Evolutionary conservation across 306 rosid species (phyloP), one percentile per base, ranked within the genome.

Genomic region (Acacia confusa): DNA sequence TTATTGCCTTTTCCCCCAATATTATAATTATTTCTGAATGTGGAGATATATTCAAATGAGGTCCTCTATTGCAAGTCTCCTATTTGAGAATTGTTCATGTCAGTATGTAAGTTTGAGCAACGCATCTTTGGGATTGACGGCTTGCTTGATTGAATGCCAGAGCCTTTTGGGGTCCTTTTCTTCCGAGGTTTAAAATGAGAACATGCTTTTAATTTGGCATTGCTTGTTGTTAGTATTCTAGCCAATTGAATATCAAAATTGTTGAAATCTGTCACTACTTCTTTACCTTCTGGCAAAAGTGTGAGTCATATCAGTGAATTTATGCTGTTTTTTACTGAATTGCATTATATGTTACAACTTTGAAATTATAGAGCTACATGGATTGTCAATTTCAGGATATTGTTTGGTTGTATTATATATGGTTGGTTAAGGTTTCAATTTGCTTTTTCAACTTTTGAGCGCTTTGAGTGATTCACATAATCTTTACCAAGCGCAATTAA

Each of bases 141-240:
- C 64, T 25, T 63, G 40, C 79, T 52, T 71, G 74, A 70, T 77
- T 34, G 77, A 60, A 43, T 76, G 61, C 11, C 50, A 69, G 50
- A 41, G 28, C 61, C 53, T 82, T 69, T 50, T 50, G 47, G 17
- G 19, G 72, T 20, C 27, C 47, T 7, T 67, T 36, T 67, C 63
- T 20, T 65, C 2, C 2, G 73, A n/a, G 19, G 50, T 11, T 15
- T 40, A n/a, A 25, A 32, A n/a, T 4, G 47, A 72, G 64, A n/a
- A 24, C n/a, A 7, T 76, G 71, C 72, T 45, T 76, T 60, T 44
- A 34, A 74, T 58, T 60, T 82, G 4, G 25, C 43, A 17, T 19
- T 65, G 43, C 12, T 76, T 4, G 25, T 36, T 72, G 3, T 36
- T 53, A 4, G 48, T 63, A 20, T 61, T 17, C 79, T 81, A 27